phyloP scores from a whole-genome alignment of 2,329 filamentous ascomycete genomes.

The Colletotrichum sp. region DNA sequence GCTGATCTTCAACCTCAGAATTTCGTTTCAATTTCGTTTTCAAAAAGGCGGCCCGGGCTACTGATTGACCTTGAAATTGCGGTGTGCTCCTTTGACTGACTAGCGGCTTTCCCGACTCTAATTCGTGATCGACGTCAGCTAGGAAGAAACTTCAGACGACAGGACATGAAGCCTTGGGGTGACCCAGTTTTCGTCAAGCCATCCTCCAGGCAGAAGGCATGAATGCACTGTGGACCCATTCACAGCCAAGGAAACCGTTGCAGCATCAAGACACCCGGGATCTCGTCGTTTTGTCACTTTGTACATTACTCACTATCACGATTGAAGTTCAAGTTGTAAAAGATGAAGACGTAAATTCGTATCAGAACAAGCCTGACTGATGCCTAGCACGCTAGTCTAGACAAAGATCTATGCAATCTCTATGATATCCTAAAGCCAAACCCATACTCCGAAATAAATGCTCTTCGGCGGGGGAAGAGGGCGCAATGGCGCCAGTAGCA shows the following conservation, averaged over 20 bases:
- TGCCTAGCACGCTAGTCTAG: conserved; percentile 7
- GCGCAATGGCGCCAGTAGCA: background rate
- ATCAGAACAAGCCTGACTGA: conserved; percentile 2
- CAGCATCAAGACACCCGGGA: background rate
- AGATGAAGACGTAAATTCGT: conserved; percentile 13
- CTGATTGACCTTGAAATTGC: background rate
- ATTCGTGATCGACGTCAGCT: background rate
- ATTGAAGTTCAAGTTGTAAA: background rate
- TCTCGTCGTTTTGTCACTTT: background rate
- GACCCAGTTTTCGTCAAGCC: background rate
- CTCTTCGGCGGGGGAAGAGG: conserved; percentile 6
- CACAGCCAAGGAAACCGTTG: background rate
- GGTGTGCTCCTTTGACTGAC: background rate
- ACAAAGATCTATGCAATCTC: background rate
- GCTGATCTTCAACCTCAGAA: background rate
- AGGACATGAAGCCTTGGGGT: background rate
- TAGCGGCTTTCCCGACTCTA: background rate
- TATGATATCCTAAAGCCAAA: background rate
- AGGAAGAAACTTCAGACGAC: background rate
- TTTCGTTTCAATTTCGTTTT: background rate
- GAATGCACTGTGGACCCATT: background rate
- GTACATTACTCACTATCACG: background rate
- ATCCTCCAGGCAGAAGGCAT: background rate
- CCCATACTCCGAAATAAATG: conserved; percentile 6
- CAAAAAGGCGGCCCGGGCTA: background rate